Conservation (phyloP, 441 rosid genomes). For the Eutrema salsugineum region DNA sequence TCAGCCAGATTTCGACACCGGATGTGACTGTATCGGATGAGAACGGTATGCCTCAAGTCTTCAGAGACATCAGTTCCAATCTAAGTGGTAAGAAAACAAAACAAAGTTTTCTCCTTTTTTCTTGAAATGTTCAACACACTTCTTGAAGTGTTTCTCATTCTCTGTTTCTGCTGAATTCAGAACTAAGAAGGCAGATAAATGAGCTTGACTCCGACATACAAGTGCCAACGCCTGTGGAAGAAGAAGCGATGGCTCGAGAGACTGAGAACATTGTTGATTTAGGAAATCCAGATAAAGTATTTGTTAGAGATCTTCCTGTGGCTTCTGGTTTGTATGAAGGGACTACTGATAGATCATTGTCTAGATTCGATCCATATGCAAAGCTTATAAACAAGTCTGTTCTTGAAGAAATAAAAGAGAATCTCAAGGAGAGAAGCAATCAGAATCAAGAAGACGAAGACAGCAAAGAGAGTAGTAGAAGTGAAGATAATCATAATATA, state of each 20-base stretch:
- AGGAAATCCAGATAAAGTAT: conserved; percentile 54
- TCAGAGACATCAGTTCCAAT: conserved; percentile 72
- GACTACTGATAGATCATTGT: conserved; percentile 35
- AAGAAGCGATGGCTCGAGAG: conserved; percentile 41
- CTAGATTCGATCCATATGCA: conserved; percentile 47
- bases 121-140: background rate
- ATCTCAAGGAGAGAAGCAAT: conserved; percentile 32
- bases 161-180: conserved; percentile 35
- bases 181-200: conserved; percentile 64
- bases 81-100: conserved; percentile 55
- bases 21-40: conserved; percentile 51
- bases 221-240: conserved; percentile 35
- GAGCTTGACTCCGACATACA: conserved; percentile 53
- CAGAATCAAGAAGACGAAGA: conserved; percentile 20
- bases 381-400: conserved; percentile 55
- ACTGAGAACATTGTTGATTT: conserved; percentile 43
- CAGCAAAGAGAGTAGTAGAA: background rate
- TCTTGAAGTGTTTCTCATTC: conserved; percentile 19
- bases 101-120: background rate
- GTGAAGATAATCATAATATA: conserved; percentile 44
- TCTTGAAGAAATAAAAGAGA: conserved; percentile 61
- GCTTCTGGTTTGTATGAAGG: conserved; percentile 78
- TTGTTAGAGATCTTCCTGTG: conserved; percentile 73
- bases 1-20: conserved; percentile 59
- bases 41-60: conserved; percentile 51